These are phyloP conservation scores for Aspergillus amoenus DNA, from an alignment of 2,329 filamentous ascomycete species.

Conservation along the genomic window DNA sequence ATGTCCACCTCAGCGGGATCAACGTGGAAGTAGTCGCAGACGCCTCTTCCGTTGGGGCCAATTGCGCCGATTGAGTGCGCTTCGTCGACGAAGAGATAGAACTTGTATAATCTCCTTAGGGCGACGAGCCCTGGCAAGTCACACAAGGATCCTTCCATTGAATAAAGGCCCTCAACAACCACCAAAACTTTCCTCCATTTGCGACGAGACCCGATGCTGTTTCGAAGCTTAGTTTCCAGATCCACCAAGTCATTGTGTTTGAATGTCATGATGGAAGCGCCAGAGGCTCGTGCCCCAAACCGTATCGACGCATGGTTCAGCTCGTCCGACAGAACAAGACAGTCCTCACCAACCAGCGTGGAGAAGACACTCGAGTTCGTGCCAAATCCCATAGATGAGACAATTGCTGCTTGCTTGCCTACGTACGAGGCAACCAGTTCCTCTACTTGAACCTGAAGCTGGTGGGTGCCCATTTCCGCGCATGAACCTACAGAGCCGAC, in stretches of 20 bases:
- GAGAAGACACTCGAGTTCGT: slow-evolving; percentile 94
- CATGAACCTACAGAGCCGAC: slow-evolving; percentile 79
- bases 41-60: slow-evolving; percentile 84
- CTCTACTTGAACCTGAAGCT: slow-evolving; percentile 86
- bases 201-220: slow-evolving; percentile 91
- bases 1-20: slow-evolving; percentile 87
- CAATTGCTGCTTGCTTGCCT: slow-evolving; percentile 90
- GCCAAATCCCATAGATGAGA: slow-evolving; percentile 98
- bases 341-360: slow-evolving; percentile 87
- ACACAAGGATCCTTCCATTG: slow-evolving; percentile 99
- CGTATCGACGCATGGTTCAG: slow-evolving; percentile 97
- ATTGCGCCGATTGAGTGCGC: slow-evolving; percentile 94
- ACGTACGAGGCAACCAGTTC: slow-evolving; percentile 85
- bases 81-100: slow-evolving; percentile 92
- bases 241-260: slow-evolving; percentile 95
- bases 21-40: slow-evolving; percentile 95
- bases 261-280: slow-evolving; percentile 93
- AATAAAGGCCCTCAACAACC: slow-evolving; percentile 94
- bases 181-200: slow-evolving; percentile 99
- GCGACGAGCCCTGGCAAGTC: slow-evolving; percentile 84
- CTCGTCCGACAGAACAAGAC: slow-evolving; percentile 92
- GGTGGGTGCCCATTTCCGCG: slow-evolving; percentile 79
- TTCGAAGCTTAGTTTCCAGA: slow-evolving; percentile 80
- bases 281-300: slow-evolving; percentile 88
- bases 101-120: slow-evolving; percentile 95